phyloP scores from a whole-genome alignment of 306 rosid species.

The Glycyrrhiza uralensis region DNA sequence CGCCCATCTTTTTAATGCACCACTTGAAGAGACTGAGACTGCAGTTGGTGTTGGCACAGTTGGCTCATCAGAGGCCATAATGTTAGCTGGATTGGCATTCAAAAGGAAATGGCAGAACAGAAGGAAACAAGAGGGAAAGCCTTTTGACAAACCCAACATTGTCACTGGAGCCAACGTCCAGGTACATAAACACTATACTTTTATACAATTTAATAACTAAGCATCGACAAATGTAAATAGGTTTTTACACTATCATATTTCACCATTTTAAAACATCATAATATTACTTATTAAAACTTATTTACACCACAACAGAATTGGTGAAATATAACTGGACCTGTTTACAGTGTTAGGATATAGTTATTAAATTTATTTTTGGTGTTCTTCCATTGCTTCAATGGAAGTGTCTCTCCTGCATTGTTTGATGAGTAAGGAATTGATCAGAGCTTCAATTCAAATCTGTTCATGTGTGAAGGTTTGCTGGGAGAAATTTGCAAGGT shows the following conservation, averaged over 20 bases:
- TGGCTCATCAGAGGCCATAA: slow-evolving; percentile 95
- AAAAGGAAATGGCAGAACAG: slow-evolving; percentile 88
- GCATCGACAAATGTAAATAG: too few species aligned
- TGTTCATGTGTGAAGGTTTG: slow-evolving; percentile 54
- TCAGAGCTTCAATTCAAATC: neutral
- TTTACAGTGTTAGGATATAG: too few species aligned
- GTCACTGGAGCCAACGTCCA: slow-evolving; percentile 96
- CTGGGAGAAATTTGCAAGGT: slow-evolving; percentile 98
- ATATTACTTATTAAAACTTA: too few species aligned
- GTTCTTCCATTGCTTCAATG: too few species aligned
- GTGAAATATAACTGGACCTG: too few species aligned
- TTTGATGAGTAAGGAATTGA: neutral
- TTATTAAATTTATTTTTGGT: too few species aligned
- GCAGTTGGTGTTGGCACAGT: slow-evolving; percentile 94
- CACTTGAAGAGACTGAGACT: slow-evolving; percentile 62
- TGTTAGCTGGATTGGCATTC: slow-evolving; percentile 97
- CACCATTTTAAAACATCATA: too few species aligned
- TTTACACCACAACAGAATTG: too few species aligned
- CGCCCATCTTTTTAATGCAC: slow-evolving; percentile 90
- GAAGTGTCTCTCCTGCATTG: too few species aligned
- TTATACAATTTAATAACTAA: too few species aligned
- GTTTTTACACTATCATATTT: too few species aligned
- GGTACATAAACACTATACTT: slow-evolving; percentile 50
- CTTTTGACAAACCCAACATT: slow-evolving; percentile 83
- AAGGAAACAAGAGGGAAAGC: slow-evolving; percentile 57